Evolutionary conservation across 2,329 filamentous ascomycete genomes (phyloP), one percentile per base, ranked within the genome.

Genomic region (Nothopassalora personata): DNA sequence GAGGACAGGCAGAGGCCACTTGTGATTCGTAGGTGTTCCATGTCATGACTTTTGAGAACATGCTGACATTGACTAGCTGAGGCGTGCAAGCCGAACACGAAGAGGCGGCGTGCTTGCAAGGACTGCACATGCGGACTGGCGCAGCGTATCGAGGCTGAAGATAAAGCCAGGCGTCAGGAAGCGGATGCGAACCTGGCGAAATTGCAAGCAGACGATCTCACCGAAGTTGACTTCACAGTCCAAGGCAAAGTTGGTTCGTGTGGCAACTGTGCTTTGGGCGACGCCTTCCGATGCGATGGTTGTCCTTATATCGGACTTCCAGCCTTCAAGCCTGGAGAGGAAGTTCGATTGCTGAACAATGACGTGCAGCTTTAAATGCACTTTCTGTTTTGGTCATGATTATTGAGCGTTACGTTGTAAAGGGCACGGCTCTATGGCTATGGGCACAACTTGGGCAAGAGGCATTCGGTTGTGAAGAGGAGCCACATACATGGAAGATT

Each of bases 111-210:
- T 62, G 91, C 94, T 59, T 99, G 94, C 81, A 97, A 99, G 77
- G 94, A 99, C 79, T 99, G 94, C 80, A 93, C 90, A 8, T 99
- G 94, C 72, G 94, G 94, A 53, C 85, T 99, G 28, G 91, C 92
- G 27, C 85, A 94, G 73, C 86, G 88, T 61, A 77, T 97, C 53
- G 89, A 91, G 68, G 87, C 87, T n/a, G 91, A 97, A 78, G 94
- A 97, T 74, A 54, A 54, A 33, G 56, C 56, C 6, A 58, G 54
- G 43, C 51, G 64, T 68, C 28, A 84, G 86, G 70, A 80, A 85
- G 19, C 78, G 91, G 52, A 57, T 51, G n/a, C 50, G 9, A 68
- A 65, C 49, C 63, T 67, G 19, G 52, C 61, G 62, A 90, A 89
- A 75, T 80, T 96, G 54, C 84, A 82, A 53, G 79, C 85, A 0